phyloP scores from a whole-genome alignment of 169 alveolate genomes.

The Plasmodium ovale region DNA sequence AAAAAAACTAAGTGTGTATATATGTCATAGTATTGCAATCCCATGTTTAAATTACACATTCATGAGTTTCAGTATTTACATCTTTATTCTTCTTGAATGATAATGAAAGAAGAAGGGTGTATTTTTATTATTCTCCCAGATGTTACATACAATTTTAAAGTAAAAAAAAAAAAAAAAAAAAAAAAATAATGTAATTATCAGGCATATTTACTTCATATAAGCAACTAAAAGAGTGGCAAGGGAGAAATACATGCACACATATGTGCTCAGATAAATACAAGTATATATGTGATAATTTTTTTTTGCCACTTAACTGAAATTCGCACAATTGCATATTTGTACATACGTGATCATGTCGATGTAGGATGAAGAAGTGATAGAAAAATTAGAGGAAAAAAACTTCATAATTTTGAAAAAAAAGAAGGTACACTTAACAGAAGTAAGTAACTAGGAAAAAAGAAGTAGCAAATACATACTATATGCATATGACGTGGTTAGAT shows the following conservation, averaged over 20 bases:
- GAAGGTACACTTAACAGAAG: conserved; percentile 73
- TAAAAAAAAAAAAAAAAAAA: conserved; percentile 44
- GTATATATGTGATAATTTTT: neutral
- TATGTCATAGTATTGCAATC: neutral
- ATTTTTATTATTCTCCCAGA: conserved; percentile 67
- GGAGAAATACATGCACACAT: conserved; percentile 1
- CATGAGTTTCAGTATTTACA: neutral
- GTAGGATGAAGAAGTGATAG: conserved; percentile 73
- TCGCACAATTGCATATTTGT: neutral
- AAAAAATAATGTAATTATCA: no score
- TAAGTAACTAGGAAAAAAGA: conserved; percentile 7
- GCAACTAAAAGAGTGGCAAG: neutral
- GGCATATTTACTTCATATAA: neutral
- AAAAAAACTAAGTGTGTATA: no score
- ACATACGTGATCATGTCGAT: neutral
- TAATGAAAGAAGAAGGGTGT: conserved; percentile 73
- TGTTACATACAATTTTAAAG: conserved; percentile 66
- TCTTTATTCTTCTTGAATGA: conserved; percentile 3
- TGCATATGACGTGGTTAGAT: neutral
- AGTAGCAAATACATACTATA: neutral
- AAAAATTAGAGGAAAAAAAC: conserved; percentile 61
- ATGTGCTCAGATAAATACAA: neutral
- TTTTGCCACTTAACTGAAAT: no score
- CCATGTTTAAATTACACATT: no score
- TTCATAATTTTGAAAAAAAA: conserved; percentile 60